phyloP scores from a whole-genome alignment of 2,329 filamentous ascomycete genomes.

The Aureobasidium lini region DNA sequence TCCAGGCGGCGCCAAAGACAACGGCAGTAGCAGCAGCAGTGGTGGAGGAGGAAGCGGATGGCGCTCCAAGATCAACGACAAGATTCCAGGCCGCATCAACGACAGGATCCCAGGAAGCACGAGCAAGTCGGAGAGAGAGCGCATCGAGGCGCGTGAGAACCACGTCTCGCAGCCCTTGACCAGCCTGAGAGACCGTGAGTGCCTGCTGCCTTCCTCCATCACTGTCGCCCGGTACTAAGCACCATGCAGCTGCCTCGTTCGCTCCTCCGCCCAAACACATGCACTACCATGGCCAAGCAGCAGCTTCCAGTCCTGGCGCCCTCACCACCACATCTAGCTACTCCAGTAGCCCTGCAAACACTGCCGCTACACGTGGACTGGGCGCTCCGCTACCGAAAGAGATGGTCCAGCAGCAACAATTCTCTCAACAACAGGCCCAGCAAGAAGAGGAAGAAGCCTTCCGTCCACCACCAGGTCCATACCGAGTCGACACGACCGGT shows the following conservation, averaged over 20 bases:
- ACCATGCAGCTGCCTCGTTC: constrained; percentile 52
- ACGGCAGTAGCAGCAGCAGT: constrained; percentile 26
- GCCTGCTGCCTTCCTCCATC: too few species aligned
- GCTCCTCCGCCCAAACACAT: constrained; percentile 69
- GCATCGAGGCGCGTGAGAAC: constrained; percentile 33
- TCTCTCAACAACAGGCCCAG: constrained; percentile 27
- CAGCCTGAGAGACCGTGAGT: constrained; percentile 58
- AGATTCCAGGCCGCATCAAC: constrained; percentile 50
- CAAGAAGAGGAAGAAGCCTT: constrained; percentile 30
- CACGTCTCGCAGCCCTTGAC: constrained; percentile 58
- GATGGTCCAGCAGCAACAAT: constrained; percentile 30
- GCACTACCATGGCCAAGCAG: constrained; percentile 40
- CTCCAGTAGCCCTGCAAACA: constrained; percentile 1
- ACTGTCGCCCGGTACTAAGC: neutral
- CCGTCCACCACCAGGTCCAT: constrained; percentile 53
- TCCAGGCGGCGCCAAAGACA: constrained; percentile 31
- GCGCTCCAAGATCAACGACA: constrained; percentile 36
- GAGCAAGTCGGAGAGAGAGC: constrained; percentile 45
- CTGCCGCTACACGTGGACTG: constrained; percentile 31
- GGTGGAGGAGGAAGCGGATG: constrained; percentile 15
- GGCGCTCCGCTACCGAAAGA: constrained; percentile 37
- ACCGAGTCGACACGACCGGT: constrained; percentile 62
- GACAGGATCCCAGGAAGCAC: constrained; percentile 40
- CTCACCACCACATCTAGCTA: neutral
- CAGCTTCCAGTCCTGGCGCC: constrained; percentile 23